phyloP scores from a whole-genome alignment of 2,329 filamentous ascomycete species.

The Aspergillus alliaceus region DNA sequence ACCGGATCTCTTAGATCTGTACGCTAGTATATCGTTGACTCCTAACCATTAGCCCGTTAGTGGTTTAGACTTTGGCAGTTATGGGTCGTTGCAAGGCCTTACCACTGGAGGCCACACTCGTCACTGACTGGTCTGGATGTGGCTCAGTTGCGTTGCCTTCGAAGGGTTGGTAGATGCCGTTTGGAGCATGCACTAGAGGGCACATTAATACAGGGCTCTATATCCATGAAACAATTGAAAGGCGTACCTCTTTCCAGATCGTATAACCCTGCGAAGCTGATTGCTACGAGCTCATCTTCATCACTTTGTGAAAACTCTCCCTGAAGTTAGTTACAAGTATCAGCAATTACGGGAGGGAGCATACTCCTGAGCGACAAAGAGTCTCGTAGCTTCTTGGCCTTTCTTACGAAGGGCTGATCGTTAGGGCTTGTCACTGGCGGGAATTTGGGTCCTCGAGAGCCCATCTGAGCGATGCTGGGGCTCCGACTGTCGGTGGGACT shows the following conservation, averaged over 20 bases:
- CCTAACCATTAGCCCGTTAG: conserved; percentile 5
- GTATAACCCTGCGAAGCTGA: conserved; percentile 30
- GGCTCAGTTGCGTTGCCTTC: conserved; percentile 2
- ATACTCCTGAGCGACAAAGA: conserved; percentile 29
- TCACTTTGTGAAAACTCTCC: conserved; percentile 27
- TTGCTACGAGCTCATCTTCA: conserved; percentile 30
- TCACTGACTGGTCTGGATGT: conserved; percentile 9
- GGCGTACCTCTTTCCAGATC: conserved; percentile 28
- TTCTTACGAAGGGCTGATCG: conserved; percentile 23
- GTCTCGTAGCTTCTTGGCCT: conserved; percentile 25
- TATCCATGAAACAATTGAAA: background rate
- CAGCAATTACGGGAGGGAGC: background rate
- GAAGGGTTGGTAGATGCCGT: conserved; percentile 22
- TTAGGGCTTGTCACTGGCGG: conserved; percentile 4
- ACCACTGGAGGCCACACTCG: conserved; percentile 19
- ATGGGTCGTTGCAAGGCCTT: background rate
- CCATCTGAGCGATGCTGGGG: conserved; percentile 21
- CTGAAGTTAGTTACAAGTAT: background rate
- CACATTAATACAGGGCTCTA: conserved; percentile 4
- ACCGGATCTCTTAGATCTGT: conserved; percentile 12
- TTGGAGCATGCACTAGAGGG: conserved; percentile 26
- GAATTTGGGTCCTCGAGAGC: conserved; percentile 14
- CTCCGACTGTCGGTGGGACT: conserved; percentile 16
- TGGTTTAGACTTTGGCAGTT: background rate
- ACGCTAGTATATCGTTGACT: conserved; percentile 4